Base-by-base conservation (phyloP, 2,329 filamentous ascomycete species). In the Monosporascus sp. region DNA sequence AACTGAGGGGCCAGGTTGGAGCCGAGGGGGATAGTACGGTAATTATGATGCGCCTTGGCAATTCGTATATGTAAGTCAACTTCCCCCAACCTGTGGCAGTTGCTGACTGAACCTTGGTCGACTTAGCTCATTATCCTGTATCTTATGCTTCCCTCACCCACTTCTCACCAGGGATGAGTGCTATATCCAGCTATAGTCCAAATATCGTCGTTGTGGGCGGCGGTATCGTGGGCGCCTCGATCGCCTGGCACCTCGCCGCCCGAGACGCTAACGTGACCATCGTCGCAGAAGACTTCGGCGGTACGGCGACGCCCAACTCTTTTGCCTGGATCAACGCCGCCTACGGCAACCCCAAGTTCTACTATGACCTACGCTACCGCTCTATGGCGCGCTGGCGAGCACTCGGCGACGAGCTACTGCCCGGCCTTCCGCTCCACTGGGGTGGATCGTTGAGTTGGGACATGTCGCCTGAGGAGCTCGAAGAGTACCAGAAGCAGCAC, bases 251-350 rank as follows among this genome's bases (percentile, higher is more conserved):
- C 52, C 58, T 69, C 5, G 17, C 17, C 7, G 54, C 60, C 4
- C 53, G 59, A 15, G 49, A 59, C 11, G 55, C 60, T 17, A 52
- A 59, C 17, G 64, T 69, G 18, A 68, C 65, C 1, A 49, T 68
- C n/a, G 53, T 68, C 28, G 65, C 65, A 5, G 40, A 61, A 31
- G 54, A 66, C 1, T 17, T 66, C 2, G 66, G 66, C 52, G 66
- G 66, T 51, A 61, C 58, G 7, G 66, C 66, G 17, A 68, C 65
- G 17, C 64, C 65, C 26, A 61, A 63, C 55, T 68, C 65, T 7
- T 69, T 69, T 54, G 57, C 66, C 37, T 69, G 67, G 66, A 60
- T 68, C 51, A 69, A 68, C 38, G 66, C 67, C 37, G 62, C 61
- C 47, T 58, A 58, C 40, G 51, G 51, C 47, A 64, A 68, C 48